Percentiles rank a stretch among this genome's conserved stretches.
These are phyloP conservation scores for Cystoderma amianthinum DNA, from an alignment of 768 basidiomycete genomes.

Conservation along the genomic window DNA sequence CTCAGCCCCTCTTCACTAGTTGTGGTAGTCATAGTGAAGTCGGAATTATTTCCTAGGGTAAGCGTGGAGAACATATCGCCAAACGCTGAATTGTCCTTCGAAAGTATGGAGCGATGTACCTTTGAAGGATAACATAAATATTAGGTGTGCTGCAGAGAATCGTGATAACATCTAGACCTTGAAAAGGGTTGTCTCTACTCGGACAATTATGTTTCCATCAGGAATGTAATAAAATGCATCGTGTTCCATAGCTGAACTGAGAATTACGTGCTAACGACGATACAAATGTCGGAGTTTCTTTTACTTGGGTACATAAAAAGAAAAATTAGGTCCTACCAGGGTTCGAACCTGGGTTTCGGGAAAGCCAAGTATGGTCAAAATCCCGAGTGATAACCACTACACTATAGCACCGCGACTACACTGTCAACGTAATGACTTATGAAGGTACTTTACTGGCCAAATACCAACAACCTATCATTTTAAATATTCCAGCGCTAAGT, in stretches of 20 bases:
- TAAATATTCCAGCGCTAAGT: no score
- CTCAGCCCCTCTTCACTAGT: constrained; percentile 3
- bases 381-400: constrained; percentile 3
- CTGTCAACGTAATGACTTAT: no score
- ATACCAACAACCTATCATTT: no score
- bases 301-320: not conserved
- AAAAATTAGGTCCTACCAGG: constrained; percentile 1
- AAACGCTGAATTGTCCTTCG: constrained; percentile 8
- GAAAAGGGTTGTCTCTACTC: constrained; percentile 1
- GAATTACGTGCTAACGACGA: not conserved
- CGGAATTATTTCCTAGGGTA: not conserved
- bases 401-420: not conserved
- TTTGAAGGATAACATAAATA: not conserved
- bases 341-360: constrained; percentile 3
- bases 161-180: constrained; percentile 3
- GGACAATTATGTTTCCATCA: constrained; percentile 2
- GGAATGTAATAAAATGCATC: constrained; percentile 1
- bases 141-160: not conserved
- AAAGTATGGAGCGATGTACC: constrained; percentile 4
- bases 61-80: constrained; percentile 3
- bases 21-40: no score
- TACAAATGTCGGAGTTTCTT: not conserved
- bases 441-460: no score
- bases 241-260: not conserved
- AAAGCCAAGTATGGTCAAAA: not conserved